phyloP scores from a whole-genome alignment of 2,329 filamentous ascomycete genomes.

The Zarea fungicola region DNA sequence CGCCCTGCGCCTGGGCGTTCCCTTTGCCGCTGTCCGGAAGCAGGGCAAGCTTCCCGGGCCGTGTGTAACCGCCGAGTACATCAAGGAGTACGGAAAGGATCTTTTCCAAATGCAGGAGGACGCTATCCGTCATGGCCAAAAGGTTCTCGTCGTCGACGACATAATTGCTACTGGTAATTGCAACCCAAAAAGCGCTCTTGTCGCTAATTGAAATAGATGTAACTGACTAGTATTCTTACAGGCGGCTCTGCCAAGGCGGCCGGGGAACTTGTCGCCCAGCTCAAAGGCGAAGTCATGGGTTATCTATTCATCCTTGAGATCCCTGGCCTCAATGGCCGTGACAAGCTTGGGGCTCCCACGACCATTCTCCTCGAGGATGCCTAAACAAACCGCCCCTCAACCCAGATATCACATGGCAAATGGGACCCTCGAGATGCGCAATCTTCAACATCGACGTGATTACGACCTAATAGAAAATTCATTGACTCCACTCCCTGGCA shows the following conservation, averaged over 20 bases:
- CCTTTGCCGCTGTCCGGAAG: constrained; percentile 92
- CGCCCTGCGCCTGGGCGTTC: constrained; percentile 73
- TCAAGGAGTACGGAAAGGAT: constrained; percentile 96
- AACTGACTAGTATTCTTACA: constrained; percentile 30
- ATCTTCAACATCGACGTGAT: constrained; percentile 9
- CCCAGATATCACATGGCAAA: neutral
- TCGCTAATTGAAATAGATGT: neutral
- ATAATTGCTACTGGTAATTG: constrained; percentile 93
- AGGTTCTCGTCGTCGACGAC: constrained; percentile 90
- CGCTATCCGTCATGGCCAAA: constrained; percentile 78
- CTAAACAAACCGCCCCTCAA: constrained; percentile 20
- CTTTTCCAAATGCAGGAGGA: constrained; percentile 93
- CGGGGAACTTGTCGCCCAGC: constrained; percentile 76
- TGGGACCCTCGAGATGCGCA: constrained; percentile 5
- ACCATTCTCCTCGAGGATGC: constrained; percentile 69
- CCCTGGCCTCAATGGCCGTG: constrained; percentile 83
- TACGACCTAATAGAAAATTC: constrained; percentile 5
- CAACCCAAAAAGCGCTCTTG: neutral
- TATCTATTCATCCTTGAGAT: constrained; percentile 96
- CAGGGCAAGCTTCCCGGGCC: constrained; percentile 91
- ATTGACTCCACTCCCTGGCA: neutral
- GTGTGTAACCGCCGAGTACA: constrained; percentile 76
- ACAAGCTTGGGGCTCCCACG: constrained; percentile 80
- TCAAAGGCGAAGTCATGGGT: constrained; percentile 79
- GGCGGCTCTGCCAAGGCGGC: constrained; percentile 89